phyloP scores from a whole-genome alignment of 352 stramenopile species.

The Chrysophaeum taylorii region DNA sequence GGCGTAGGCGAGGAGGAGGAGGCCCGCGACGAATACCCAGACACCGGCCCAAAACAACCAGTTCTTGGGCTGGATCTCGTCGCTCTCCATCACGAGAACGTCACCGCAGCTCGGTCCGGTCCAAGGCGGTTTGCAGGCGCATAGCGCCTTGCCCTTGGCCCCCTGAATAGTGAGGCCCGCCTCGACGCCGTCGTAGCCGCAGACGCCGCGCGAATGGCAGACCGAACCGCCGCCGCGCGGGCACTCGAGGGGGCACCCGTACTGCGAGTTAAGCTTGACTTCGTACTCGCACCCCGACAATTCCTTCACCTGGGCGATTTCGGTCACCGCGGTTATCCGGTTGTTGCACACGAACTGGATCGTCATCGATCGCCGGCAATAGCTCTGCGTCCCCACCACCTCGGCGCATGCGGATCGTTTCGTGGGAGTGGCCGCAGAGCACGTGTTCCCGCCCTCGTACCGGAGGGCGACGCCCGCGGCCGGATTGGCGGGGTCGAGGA shows the following conservation, averaged over 20 bases:
- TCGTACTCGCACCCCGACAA: neutral
- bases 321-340: neutral
- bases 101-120: neutral
- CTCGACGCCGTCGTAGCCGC: constrained; percentile 1
- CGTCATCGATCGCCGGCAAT: neutral
- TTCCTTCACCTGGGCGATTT: neutral
- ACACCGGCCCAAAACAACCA: too few relatives aligned
- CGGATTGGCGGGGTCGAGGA: neutral
- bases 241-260: neutral
- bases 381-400: neutral
- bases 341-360: constrained; percentile 1
- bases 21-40: too few relatives aligned
- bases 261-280: neutral
- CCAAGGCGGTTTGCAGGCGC: neutral
- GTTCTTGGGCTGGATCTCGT: too few relatives aligned
- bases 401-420: neutral
- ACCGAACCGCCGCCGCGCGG: neutral
- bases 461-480: neutral
- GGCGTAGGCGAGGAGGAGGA: too few relatives aligned
- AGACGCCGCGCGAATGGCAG: neutral
- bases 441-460: constrained; percentile 10
- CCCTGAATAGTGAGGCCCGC: neutral
- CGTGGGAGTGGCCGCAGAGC: neutral
- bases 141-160: neutral
- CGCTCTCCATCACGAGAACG: too few relatives aligned